phyloP scores from a whole-genome alignment of 352 stramenopile species.

The Phytophthora crassamura region DNA sequence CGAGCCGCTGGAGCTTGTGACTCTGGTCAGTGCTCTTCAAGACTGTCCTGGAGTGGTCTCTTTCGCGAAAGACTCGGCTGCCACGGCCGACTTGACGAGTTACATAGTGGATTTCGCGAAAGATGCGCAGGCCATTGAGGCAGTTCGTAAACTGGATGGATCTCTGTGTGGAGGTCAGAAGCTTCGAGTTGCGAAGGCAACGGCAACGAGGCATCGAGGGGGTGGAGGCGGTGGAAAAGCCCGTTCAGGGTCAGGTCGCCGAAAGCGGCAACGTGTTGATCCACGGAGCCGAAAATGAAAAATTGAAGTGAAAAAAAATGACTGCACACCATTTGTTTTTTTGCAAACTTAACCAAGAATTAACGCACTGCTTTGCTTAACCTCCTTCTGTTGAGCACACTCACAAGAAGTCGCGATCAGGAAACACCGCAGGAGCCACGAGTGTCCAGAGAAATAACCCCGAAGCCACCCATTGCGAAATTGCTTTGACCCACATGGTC shows the following conservation, averaged over 20 bases:
- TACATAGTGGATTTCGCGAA: conserved; percentile 68
- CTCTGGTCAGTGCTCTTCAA: conserved; percentile 53
- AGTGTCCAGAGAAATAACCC: conserved; percentile 96
- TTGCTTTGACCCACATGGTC: conserved; percentile 96
- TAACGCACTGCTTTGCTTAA: conserved; percentile 6
- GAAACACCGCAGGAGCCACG: conserved; percentile 91
- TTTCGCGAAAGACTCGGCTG: conserved; percentile 51
- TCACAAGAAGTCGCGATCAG: conserved; percentile 90
- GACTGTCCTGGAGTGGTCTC: conserved; percentile 59
- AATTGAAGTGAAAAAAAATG: conserved; percentile 5
- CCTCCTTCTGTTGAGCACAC: neutral
- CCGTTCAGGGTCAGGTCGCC: conserved; percentile 49
- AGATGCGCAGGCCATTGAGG: conserved; percentile 43
- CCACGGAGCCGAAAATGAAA: conserved; percentile 50
- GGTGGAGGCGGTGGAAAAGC: conserved; percentile 31
- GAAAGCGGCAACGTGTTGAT: conserved; percentile 77
- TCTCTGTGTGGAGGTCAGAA: conserved; percentile 60
- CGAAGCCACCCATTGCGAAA: conserved; percentile 92
- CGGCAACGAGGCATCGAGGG: conserved; percentile 29
- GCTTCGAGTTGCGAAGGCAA: conserved; percentile 44
- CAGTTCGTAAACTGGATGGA: conserved; percentile 57
- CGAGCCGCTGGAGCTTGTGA: conserved; percentile 54
- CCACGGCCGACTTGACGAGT: conserved; percentile 32
- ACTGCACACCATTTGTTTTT: neutral
- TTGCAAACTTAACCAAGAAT: neutral